These are phyloP conservation scores for Iberis amara DNA, from an alignment of 441 rosid species.

Conservation along the genomic window DNA sequence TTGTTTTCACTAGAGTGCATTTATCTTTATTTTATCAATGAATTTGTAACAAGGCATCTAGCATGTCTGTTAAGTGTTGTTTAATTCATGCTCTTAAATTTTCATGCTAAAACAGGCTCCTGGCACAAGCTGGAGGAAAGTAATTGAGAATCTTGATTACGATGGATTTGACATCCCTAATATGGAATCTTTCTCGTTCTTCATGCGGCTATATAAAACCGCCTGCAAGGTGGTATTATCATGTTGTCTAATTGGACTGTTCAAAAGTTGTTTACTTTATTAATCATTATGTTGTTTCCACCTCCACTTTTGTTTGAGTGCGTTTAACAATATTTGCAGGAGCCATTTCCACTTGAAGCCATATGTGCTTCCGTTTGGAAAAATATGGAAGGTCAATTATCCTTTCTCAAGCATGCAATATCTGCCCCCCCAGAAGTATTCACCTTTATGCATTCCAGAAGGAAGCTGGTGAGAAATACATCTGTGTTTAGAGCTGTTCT, in stretches of 20 bases:
- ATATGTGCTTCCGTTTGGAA: constrained; percentile 80
- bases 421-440: constrained; percentile 80
- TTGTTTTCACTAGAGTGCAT: constrained; percentile 1
- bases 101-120: constrained; percentile 61
- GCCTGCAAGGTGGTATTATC: constrained; percentile 71
- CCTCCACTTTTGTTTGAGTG: constrained; percentile 12
- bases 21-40: constrained; percentile 8
- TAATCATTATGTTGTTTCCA: not conserved
- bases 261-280: constrained; percentile 3
- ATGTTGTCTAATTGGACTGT: constrained; percentile 6
- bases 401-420: constrained; percentile 79
- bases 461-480: constrained; percentile 68
- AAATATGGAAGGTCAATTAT: constrained; percentile 81
- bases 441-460: constrained; percentile 73
- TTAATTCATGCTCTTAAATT: constrained; percentile 10
- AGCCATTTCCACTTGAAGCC: constrained; percentile 85
- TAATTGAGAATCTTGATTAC: constrained; percentile 78
- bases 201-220: constrained; percentile 69
- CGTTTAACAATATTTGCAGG: constrained; percentile 44
- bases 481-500: constrained; percentile 19
- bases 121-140: constrained; percentile 67
- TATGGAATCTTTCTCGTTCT: constrained; percentile 80
- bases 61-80: constrained; percentile 2
- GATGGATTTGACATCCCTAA: constrained; percentile 82
- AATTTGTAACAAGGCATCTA: not conserved